Percentiles rank a stretch among this genome's conserved stretches.
phyloP scores from a whole-genome alignment of 225 moss, liverwort and hornwort genomes.

The Marchantia paleacea region DNA sequence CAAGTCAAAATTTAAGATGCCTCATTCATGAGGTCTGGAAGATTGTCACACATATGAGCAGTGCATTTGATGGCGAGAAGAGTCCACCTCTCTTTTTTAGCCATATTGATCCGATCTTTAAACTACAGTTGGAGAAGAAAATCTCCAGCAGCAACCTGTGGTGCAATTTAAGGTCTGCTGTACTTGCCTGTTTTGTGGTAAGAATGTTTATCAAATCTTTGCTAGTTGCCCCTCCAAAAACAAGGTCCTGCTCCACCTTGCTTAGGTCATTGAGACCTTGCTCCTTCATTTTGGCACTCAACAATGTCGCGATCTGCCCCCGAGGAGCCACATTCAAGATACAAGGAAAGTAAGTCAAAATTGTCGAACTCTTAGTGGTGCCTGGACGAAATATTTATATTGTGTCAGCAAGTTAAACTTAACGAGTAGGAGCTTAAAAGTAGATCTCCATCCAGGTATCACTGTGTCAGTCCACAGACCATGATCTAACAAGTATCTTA shows the following conservation, averaged over 20 bases:
- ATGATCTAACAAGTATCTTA: no score
- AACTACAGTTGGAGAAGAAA: background rate
- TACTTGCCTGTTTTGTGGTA: conserved; percentile 55
- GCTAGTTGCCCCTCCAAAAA: conserved; percentile 89
- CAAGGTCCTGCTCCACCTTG: conserved; percentile 86
- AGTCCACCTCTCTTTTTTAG: background rate
- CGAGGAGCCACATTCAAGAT: background rate
- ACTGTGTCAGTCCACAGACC: no score
- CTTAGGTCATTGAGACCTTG: conserved; percentile 67
- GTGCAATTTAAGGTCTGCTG: background rate
- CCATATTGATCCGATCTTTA: background rate
- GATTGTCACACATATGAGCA: background rate
- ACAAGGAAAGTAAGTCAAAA: background rate
- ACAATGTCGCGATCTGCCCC: conserved; percentile 75
- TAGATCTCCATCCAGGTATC: no score
- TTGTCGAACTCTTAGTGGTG: no score
- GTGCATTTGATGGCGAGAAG: background rate
- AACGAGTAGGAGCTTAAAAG: no score
- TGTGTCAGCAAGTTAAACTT: no score
- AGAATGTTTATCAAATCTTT: conserved; percentile 84
- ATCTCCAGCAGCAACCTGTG: background rate
- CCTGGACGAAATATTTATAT: no score
- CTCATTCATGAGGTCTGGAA: background rate
- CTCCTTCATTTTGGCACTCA: conserved; percentile 78
- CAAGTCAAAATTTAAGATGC: background rate